Percentiles rank a stretch among this genome's conserved stretches.
phyloP scores from a whole-genome alignment of 106 monocot genomes.

The Dendrobium huoshanense region DNA sequence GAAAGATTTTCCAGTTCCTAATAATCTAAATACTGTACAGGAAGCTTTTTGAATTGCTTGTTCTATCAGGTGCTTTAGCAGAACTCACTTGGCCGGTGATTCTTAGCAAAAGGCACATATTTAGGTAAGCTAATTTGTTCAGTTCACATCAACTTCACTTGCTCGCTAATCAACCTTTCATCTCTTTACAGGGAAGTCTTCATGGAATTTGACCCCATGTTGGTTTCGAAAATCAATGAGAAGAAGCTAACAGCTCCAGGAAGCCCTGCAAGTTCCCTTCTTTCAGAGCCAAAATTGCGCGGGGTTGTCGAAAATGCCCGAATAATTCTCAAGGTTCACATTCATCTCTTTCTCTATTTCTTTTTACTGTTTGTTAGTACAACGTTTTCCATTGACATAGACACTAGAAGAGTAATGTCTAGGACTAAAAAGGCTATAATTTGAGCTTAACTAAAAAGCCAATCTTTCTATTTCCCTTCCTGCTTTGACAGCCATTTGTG shows the following conservation, averaged over 20 bases:
- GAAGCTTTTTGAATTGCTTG: slow-evolving; percentile 36
- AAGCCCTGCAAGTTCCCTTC: slow-evolving; percentile 25
- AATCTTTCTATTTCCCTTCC: no score
- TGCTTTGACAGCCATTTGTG: no score
- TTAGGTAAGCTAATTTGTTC: slow-evolving; percentile 12
- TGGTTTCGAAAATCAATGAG: slow-evolving; percentile 44
- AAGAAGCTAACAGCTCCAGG: slow-evolving; percentile 35
- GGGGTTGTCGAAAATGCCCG: slow-evolving; percentile 26
- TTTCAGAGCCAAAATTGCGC: slow-evolving; percentile 32
- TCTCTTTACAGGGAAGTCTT: slow-evolving; percentile 39
- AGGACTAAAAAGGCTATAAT: no score
- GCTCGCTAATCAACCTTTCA: not conserved
- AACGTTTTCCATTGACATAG: not conserved
- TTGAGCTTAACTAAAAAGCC: no score
- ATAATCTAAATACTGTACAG: slow-evolving; percentile 20
- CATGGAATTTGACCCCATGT: slow-evolving; percentile 40
- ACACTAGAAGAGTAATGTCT: no score
- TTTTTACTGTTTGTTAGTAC: not conserved
- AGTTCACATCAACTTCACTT: not conserved
- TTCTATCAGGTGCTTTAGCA: slow-evolving; percentile 12
- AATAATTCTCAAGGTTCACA: slow-evolving; percentile 24
- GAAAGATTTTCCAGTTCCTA: slow-evolving; percentile 3
- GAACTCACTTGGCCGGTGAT: slow-evolving; percentile 13
- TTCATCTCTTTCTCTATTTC: slow-evolving; percentile 2
- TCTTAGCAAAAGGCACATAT: slow-evolving; percentile 23